Conservation (phyloP, 306 rosid genomes). For the Bauhinia variegata region DNA sequence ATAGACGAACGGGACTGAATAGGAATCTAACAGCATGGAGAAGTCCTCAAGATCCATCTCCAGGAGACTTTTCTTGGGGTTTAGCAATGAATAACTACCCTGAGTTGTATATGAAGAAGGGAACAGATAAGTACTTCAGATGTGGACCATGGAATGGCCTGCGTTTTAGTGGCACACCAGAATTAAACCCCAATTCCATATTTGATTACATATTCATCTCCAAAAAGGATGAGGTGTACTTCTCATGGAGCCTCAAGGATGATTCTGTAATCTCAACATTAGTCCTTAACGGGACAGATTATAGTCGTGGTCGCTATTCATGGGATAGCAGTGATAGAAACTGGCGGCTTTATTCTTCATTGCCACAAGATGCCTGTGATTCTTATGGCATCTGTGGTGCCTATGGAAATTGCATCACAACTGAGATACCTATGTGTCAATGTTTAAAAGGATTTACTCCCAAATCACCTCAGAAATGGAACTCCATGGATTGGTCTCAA, state of each 20-base stretch:
- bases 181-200: too few species aligned
- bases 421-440: slow-evolving; percentile 12
- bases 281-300: too few species aligned
- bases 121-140: background rate
- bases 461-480: slow-evolving; percentile 31
- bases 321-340: background rate
- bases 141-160: too few species aligned
- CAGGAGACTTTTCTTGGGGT: slow-evolving; percentile 18
- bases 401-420: slow-evolving; percentile 26
- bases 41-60: slow-evolving; percentile 38
- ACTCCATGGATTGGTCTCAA: background rate
- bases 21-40: slow-evolving; percentile 32
- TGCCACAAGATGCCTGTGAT: slow-evolving; percentile 33
- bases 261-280: too few species aligned
- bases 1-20: slow-evolving; percentile 24
- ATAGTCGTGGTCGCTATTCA: too few species aligned
- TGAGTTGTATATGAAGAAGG: background rate
- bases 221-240: too few species aligned
- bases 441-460: slow-evolving; percentile 48
- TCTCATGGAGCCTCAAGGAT: too few species aligned
- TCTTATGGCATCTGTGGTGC: slow-evolving; percentile 34
- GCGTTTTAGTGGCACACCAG: too few species aligned
- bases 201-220: too few species aligned
- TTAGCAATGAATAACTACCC: background rate
- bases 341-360: background rate